Conservation (phyloP, 345 rosid genomes). For the Zanthoxylum bungeanum region DNA sequence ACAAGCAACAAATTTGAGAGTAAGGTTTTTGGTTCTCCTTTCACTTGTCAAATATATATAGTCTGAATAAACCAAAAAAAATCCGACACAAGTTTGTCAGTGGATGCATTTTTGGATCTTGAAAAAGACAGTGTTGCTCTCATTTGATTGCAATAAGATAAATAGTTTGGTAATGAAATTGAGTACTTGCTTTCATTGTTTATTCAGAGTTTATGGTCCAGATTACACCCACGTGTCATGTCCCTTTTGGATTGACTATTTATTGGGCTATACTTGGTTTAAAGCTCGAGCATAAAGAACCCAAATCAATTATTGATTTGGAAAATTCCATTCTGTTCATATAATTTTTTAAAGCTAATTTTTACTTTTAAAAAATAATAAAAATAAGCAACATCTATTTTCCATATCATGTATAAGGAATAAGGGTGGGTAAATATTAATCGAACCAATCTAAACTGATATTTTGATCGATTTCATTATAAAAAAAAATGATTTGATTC, state of each 20-base stretch:
- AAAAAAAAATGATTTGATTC: too few species aligned
- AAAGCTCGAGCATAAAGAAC: neutral
- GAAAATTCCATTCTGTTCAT: neutral
- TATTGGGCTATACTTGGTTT: neutral
- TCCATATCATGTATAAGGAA: neutral
- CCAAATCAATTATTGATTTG: neutral
- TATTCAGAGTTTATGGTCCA: neutral
- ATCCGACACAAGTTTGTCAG: neutral
- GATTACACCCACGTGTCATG: neutral
- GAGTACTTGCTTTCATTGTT: neutral
- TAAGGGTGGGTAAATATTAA: too few species aligned
- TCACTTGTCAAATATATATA: neutral
- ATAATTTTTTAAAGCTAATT: neutral
- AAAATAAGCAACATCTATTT: neutral
- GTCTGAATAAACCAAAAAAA: neutral
- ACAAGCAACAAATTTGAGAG: neutral
- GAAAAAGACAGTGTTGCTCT: conserved; percentile 7
- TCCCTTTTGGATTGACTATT: neutral
- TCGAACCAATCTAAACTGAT: too few species aligned
- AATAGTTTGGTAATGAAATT: conserved; percentile 20
- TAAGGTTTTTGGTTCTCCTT: neutral
- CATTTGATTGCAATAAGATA: conserved; percentile 9
- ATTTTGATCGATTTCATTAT: too few species aligned
- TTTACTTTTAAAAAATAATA: neutral
- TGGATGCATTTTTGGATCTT: neutral